phyloP scores from a whole-genome alignment of 495 filamentous ascomycete genomes.

The Evernia prunastri region DNA sequence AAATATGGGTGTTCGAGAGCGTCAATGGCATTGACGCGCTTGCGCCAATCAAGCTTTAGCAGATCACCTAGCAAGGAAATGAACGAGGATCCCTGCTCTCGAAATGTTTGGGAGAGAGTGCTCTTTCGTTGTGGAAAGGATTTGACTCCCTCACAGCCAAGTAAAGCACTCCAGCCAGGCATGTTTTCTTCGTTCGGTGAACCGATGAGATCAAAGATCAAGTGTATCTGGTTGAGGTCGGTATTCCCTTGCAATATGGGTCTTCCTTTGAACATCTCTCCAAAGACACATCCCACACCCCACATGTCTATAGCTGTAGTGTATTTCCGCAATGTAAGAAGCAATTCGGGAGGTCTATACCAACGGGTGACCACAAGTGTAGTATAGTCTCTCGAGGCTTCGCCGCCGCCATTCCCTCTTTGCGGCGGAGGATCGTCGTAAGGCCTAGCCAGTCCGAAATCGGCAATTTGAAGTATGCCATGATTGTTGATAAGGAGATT shows the following conservation, averaged over 20 bases:
- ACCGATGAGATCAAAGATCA: constrained; percentile 91
- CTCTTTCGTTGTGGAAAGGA: constrained; percentile 56
- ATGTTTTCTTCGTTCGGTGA: constrained; percentile 86
- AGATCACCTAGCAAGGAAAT: constrained; percentile 77
- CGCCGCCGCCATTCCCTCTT: constrained; percentile 72
- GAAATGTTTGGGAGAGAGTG: constrained; percentile 64
- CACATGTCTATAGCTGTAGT: constrained; percentile 97
- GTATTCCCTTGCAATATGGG: constrained; percentile 87
- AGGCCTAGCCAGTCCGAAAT: constrained; percentile 91
- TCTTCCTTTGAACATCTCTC: constrained; percentile 93
- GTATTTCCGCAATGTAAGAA: constrained; percentile 79
- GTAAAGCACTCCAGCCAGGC: constrained; percentile 80
- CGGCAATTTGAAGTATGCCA: constrained; percentile 91
- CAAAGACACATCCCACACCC: constrained; percentile 97
- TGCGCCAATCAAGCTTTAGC: constrained; percentile 80
- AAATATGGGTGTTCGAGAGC: constrained; percentile 93
- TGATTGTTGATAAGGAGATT: constrained; percentile 95
- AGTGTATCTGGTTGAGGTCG: constrained; percentile 80
- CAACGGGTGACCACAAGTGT: constrained; percentile 91
- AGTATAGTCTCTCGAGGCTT: constrained; percentile 86
- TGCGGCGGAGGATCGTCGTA: constrained; percentile 82
- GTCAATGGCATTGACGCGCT: constrained; percentile 88
- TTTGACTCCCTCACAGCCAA: constrained; percentile 70
- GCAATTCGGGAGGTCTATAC: constrained; percentile 92
- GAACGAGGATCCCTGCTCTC: constrained; percentile 56